Conservation (phyloP, 2,329 filamentous ascomycete genomes). For the Talaromyces islandicus region DNA sequence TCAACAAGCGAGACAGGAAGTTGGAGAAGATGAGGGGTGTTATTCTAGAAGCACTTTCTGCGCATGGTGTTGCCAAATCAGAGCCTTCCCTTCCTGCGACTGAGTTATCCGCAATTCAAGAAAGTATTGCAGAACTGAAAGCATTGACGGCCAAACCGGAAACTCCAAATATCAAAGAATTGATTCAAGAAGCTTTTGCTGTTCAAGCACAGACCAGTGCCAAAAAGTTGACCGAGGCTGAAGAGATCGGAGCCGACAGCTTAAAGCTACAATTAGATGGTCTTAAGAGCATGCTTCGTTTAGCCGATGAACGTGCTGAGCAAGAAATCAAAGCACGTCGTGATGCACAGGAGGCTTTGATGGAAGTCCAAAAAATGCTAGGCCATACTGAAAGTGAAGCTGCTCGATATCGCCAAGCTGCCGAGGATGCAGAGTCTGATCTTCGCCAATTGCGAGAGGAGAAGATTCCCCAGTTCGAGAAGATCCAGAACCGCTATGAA, state of each 20-base stretch:
- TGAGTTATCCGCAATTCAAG: constrained; percentile 34
- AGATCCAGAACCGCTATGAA: constrained; percentile 59
- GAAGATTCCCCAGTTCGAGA: constrained; percentile 60
- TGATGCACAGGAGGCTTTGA: constrained; percentile 64
- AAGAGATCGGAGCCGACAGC: constrained; percentile 45
- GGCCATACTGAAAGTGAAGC: constrained; percentile 58
- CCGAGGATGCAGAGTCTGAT: constrained; percentile 59
- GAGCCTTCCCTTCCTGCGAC: constrained; percentile 17
- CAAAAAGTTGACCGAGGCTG: constrained; percentile 34
- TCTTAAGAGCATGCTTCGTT: constrained; percentile 61
- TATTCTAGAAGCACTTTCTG: constrained; percentile 60
- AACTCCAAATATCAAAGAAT: constrained; percentile 52
- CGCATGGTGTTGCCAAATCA: constrained; percentile 32
- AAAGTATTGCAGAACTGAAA: constrained; percentile 30
- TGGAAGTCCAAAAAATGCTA: constrained; percentile 65
- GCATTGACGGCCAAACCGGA: constrained; percentile 19
- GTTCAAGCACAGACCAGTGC: constrained; percentile 52
- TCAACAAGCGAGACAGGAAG: constrained; percentile 60
- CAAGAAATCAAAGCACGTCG: constrained; percentile 59
- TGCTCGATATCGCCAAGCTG: constrained; percentile 41
- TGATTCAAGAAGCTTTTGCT: constrained; percentile 53
- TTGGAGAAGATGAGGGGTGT: constrained; percentile 71
- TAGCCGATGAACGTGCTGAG: constrained; percentile 59
- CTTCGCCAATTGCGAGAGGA: constrained; percentile 63
- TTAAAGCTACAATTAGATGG: constrained; percentile 57